Conservation (phyloP, 441 rosid genomes). For the Eutrema salsugineum region DNA sequence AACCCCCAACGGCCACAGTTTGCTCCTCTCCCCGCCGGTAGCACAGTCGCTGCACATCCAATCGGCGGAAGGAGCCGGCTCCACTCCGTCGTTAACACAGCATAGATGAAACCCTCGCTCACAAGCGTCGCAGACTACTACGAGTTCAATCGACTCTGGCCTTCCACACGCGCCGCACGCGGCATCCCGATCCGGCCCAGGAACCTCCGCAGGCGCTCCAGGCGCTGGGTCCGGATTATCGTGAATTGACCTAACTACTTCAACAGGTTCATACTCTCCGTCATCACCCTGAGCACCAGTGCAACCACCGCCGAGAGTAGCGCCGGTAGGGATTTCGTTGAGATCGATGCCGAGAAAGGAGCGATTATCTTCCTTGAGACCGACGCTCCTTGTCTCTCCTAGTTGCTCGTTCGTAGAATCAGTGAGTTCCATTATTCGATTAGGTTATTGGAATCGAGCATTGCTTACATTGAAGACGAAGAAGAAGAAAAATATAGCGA, state of each 20-base stretch:
- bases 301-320: slow-evolving; percentile 33
- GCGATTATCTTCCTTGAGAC: slow-evolving; percentile 36
- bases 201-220: slow-evolving; percentile 39
- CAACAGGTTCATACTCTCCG: slow-evolving; percentile 42
- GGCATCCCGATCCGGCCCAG: slow-evolving; percentile 31
- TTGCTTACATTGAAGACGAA: slow-evolving; percentile 30
- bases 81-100: slow-evolving; percentile 40
- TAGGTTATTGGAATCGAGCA: slow-evolving; percentile 31
- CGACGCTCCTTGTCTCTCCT: slow-evolving; percentile 11
- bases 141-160: slow-evolving; percentile 46
- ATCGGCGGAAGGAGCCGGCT: slow-evolving; percentile 39
- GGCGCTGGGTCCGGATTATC: slow-evolving; percentile 55
- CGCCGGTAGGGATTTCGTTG: slow-evolving; percentile 77
- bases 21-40: slow-evolving; percentile 54
- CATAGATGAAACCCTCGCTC: slow-evolving; percentile 71
- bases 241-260: slow-evolving; percentile 55
- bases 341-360: slow-evolving; percentile 81
- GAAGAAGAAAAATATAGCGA: not conserved
- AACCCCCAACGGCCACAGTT: slow-evolving; percentile 82
- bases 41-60: slow-evolving; percentile 75
- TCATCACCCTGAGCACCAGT: slow-evolving; percentile 23
- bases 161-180: slow-evolving; percentile 57
- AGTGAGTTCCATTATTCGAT: slow-evolving; percentile 59
- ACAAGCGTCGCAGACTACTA: slow-evolving; percentile 82
- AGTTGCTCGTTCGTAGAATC: slow-evolving; percentile 37